A percentile compares a stretch with the other conserved stretches of the same genome.
phyloP scores from a whole-genome alignment of 176 grass and related monocot species.

The Eremochloa ophiuroides region DNA sequence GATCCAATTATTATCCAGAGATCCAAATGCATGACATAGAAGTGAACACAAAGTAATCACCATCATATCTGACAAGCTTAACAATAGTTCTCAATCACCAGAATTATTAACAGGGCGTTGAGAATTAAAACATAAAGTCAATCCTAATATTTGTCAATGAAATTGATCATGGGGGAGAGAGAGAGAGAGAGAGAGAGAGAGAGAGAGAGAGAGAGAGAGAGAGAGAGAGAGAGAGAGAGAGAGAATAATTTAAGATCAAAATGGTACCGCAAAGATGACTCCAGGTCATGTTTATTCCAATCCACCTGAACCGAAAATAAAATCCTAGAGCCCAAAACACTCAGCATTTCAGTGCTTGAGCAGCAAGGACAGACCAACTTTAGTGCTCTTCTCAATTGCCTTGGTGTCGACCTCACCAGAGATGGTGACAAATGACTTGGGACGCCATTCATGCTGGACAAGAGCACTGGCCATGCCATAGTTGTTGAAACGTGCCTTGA shows the following conservation, averaged over 20 bases:
- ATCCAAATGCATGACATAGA: background rate
- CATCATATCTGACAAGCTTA: constrained; percentile 9
- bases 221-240: no score
- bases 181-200: no score
- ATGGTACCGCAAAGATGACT: constrained; percentile 14
- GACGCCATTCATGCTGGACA: constrained; percentile 66
- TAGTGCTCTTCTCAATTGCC: constrained; percentile 56
- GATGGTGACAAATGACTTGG: constrained; percentile 56
- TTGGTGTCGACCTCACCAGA: constrained; percentile 67
- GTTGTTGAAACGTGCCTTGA: constrained; percentile 83
- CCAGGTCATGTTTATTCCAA: constrained; percentile 36
- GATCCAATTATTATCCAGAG: background rate
- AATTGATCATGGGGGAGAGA: constrained; percentile 12
- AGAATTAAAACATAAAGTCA: constrained; percentile 10
- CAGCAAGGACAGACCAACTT: constrained; percentile 59
- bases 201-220: no score
- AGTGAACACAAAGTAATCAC: background rate
- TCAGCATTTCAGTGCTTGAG: constrained; percentile 53
- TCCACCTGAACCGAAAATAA: background rate
- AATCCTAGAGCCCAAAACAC: background rate
- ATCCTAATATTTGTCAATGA: constrained; percentile 14
- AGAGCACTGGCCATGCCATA: constrained; percentile 78
- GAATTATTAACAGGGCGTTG: constrained; percentile 36
- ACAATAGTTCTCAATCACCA: constrained; percentile 21
- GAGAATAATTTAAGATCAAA: constrained; percentile 37